A percentile compares a stretch with the other conserved stretches of the same genome.
phyloP scores from a whole-genome alignment of 176 grass and related monocot species.

The Cocos nucifera region DNA sequence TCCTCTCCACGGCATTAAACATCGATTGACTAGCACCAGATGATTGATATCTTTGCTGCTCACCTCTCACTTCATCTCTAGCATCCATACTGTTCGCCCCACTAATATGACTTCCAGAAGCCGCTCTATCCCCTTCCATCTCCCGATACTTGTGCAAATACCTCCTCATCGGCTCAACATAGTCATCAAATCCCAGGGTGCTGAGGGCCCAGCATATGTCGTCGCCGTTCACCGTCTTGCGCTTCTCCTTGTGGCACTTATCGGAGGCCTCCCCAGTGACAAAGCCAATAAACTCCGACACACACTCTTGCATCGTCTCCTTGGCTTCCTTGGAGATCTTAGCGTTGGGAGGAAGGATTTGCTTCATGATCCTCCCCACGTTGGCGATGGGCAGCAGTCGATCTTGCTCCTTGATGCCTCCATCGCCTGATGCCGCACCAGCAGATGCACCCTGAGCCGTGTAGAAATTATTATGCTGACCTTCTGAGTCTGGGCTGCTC shows the following conservation, averaged over 20 bases:
- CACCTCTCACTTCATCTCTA: too few species aligned
- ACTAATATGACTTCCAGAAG: background rate
- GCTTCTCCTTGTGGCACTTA: slow-evolving; percentile 14
- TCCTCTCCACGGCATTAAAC: background rate
- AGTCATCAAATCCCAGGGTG: slow-evolving; percentile 9
- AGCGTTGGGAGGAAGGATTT: background rate
- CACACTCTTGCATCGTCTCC: too few species aligned
- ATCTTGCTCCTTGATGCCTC: slow-evolving; percentile 10
- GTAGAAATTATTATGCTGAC: background rate
- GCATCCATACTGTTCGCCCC: too few species aligned
- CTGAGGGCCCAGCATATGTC: slow-evolving; percentile 16
- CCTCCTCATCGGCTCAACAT: slow-evolving; percentile 3
- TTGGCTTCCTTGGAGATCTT: too few species aligned
- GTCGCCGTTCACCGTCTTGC: slow-evolving; percentile 13
- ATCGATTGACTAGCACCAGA: background rate
- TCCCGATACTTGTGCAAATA: slow-evolving; percentile 9
- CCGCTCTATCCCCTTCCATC: slow-evolving; percentile 3
- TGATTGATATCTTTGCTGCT: background rate
- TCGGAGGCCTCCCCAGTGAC: background rate
- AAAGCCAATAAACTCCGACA: too few species aligned
- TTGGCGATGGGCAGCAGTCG: slow-evolving; percentile 13
- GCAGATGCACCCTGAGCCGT: background rate
- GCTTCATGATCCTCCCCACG: slow-evolving; percentile 18
- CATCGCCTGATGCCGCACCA: background rate
- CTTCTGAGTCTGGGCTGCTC: background rate